Evolutionary conservation across 495 filamentous ascomycete species (phyloP).

Genomic region (Penicillium cataractarum): DNA sequence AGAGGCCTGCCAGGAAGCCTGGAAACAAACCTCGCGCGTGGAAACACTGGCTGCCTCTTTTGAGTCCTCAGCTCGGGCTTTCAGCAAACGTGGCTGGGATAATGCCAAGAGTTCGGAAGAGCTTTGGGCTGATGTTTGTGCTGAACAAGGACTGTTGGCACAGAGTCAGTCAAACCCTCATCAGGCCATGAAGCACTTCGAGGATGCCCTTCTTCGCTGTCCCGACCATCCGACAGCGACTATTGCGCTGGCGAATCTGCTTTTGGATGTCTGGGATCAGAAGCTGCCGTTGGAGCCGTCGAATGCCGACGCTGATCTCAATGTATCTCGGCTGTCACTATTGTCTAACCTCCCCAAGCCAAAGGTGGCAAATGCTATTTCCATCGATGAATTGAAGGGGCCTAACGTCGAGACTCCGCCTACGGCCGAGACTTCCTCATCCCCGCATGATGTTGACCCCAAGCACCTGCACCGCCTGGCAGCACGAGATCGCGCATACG

Average conservation of each 20-base stretch:
- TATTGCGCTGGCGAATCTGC: slow-evolving; percentile 78
- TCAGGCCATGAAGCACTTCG: slow-evolving; percentile 72
- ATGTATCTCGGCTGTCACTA: slow-evolving; percentile 32
- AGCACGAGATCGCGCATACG: slow-evolving; percentile 83
- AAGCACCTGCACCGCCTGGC: slow-evolving; percentile 76
- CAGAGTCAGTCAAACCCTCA: slow-evolving; percentile 63
- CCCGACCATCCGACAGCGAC: slow-evolving; percentile 79
- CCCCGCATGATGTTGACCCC: slow-evolving; percentile 46
- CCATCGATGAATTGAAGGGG: slow-evolving; percentile 30
- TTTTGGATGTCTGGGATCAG: slow-evolving; percentile 83
- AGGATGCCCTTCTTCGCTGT: slow-evolving; percentile 74
- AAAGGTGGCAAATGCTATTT: slow-evolving; percentile 26
- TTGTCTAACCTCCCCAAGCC: slow-evolving; percentile 26
- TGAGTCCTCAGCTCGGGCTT: slow-evolving; percentile 52
- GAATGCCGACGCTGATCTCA: slow-evolving; percentile 36
- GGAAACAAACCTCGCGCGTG: slow-evolving; percentile 60
- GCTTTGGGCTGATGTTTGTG: slow-evolving; percentile 77
- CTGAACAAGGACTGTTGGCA: slow-evolving; percentile 74
- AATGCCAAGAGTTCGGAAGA: slow-evolving; percentile 74
- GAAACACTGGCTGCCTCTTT: slow-evolving; percentile 46
- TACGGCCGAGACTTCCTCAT: slow-evolving; percentile 12
- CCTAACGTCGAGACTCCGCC: slow-evolving; percentile 13
- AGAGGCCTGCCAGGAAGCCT: slow-evolving; percentile 81
- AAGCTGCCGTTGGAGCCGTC: slow-evolving; percentile 51
- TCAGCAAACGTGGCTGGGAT: slow-evolving; percentile 71